Percentiles rank a stretch among this genome's conserved stretches.
Conservation (phyloP, 768 basidiomycete species). For the Podaxis sp. region DNA sequence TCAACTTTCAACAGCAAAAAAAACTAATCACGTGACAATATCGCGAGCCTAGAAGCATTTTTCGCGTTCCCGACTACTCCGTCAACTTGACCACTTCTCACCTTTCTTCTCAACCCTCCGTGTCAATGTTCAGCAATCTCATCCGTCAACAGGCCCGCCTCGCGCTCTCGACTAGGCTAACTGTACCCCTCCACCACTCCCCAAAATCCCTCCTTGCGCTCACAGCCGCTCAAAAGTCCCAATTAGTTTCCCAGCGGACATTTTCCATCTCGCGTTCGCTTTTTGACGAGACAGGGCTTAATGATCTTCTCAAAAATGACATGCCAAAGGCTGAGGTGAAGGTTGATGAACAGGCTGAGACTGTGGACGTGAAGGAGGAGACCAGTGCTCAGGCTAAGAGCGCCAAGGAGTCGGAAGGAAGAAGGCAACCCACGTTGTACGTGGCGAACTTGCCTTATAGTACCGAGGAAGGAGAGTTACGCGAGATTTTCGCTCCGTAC, state of each 20-base stretch:
- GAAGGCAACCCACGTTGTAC: constrained; percentile 35
- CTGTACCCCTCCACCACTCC: constrained; percentile 17
- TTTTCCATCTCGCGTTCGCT: constrained; percentile 24
- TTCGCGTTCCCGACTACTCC: not conserved
- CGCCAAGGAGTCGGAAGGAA: not conserved
- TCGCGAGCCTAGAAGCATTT: not conserved
- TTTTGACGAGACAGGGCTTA: not conserved
- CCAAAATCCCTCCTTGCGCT: constrained; percentile 11
- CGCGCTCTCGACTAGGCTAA: constrained; percentile 28
- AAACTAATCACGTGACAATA: not conserved
- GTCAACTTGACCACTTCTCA: not conserved
- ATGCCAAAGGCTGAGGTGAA: not conserved
- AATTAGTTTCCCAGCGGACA: constrained; percentile 15
- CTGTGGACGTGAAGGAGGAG: not conserved
- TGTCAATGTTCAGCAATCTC: constrained; percentile 37
- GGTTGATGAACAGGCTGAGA: not conserved
- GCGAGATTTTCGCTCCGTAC: constrained; percentile 41
- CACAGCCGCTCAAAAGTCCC: constrained; percentile 1
- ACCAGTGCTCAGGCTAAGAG: not conserved
- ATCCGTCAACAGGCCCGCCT: constrained; percentile 36
- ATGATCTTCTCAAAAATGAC: not conserved
- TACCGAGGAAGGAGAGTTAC: constrained; percentile 38
- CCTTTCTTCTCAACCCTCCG: constrained; percentile 3
- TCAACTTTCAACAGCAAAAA: too few relatives aligned
- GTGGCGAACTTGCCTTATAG: constrained; percentile 57